A percentile compares a stretch with the other conserved stretches of the same genome.
Conservation (phyloP, 768 basidiomycete genomes). For the Termitomyces heimii region DNA sequence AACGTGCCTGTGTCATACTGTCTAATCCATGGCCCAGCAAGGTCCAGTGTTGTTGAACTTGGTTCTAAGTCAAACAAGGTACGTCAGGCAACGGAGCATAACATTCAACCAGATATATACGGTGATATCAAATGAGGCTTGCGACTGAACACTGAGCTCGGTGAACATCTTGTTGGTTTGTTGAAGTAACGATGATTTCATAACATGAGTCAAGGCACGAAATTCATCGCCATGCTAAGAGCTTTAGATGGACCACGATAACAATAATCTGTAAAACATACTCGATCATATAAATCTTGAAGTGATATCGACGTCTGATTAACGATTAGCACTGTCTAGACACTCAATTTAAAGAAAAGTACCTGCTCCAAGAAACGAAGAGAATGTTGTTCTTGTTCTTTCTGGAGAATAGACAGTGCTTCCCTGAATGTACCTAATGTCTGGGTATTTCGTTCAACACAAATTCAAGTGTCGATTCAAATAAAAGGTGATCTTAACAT, state of each 20-base stretch:
- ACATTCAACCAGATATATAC: not conserved
- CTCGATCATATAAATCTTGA: constrained; percentile 6
- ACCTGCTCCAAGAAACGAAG: constrained; percentile 6
- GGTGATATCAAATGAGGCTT: constrained; percentile 10
- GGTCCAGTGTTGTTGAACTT: constrained; percentile 9
- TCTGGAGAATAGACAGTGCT: not conserved
- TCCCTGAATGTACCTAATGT: not conserved
- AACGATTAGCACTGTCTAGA: not conserved
- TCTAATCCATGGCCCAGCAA: constrained; percentile 7
- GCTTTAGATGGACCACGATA: not conserved
- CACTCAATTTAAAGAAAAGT: not conserved
- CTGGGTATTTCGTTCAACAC: constrained; percentile 1
- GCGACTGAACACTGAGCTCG: constrained; percentile 4
- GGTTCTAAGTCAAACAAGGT: not conserved
- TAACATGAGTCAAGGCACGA: not conserved
- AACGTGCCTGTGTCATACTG: constrained; percentile 8
- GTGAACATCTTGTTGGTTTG: constrained; percentile 1
- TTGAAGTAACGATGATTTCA: constrained; percentile 1
- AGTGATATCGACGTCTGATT: constrained; percentile 2
- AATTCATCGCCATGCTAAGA: constrained; percentile 7
- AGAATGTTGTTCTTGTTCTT: constrained; percentile 1
- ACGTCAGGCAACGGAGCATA: not conserved
- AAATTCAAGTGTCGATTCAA: not conserved
- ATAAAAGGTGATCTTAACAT: not conserved
- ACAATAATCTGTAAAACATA: not conserved